Conservation (phyloP, 371 early-diverging fungal species). For the Mucor mucedo region DNA sequence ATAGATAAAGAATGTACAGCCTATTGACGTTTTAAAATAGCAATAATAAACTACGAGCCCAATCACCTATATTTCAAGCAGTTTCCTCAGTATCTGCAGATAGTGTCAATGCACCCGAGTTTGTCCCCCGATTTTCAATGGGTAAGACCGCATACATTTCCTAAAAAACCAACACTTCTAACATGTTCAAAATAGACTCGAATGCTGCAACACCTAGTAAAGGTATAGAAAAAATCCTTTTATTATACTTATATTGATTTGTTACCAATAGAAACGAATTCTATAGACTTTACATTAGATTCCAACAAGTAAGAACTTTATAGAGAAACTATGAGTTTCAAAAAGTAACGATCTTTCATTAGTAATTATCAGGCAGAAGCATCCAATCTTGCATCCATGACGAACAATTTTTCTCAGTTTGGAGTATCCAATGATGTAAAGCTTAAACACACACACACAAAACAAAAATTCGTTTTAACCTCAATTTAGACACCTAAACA, state of each 20-base stretch:
- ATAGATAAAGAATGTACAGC: not conserved
- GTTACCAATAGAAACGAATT: not conserved
- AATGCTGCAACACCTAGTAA: constrained; percentile 2
- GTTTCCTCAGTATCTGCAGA: constrained; percentile 62
- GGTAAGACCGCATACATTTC: not conserved
- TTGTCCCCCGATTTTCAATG: constrained; percentile 53
- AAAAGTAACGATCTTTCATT: not conserved
- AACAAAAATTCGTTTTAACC: not conserved
- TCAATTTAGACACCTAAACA: not conserved
- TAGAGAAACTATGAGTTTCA: not conserved
- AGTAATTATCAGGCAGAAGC: constrained; percentile 5
- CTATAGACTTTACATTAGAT: constrained; percentile 7
- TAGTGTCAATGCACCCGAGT: constrained; percentile 68
- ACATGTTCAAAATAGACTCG: constrained; percentile 4
- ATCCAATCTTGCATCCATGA: constrained; percentile 24
- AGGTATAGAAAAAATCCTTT: constrained; percentile 2
- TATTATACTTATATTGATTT: not conserved
- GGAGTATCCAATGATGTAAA: constrained; percentile 35
- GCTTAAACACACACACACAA: not conserved
- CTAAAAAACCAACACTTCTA: not conserved
- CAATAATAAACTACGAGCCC: constrained; percentile 65
- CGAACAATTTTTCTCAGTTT: constrained; percentile 42
- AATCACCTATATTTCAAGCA: constrained; percentile 50
- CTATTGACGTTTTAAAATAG: constrained; percentile 8
- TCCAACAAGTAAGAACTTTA: not conserved